Base-by-base conservation (phyloP, 176 grass and related monocot genomes). In the Thinopyrum elongatum region DNA sequence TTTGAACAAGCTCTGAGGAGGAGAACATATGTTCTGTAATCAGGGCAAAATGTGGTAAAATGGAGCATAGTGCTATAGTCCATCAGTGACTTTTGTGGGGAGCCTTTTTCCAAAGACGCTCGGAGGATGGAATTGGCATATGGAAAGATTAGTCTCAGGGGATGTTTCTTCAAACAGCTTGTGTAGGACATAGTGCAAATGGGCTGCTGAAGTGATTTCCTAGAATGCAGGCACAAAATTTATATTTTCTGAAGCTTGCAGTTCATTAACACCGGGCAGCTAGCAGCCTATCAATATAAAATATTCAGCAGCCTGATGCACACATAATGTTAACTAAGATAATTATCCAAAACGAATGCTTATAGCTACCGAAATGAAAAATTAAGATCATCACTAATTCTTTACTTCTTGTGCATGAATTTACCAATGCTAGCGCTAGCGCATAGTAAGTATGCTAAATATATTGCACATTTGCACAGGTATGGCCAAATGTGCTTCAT, bases 91-190 rank as follows among this genome's bases (percentile, higher is more conserved):
- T 90, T 88, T 10, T 78, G 46, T 33, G 89, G 89, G 10, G 44
- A 90, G 4, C 93, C 90, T 87, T 92, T 95, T 68, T 95, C 93
- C 27, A 92, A 64, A 57, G 90, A 90, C 39, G 90, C 93, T 30
- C 90, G 86, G 63, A 95, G 63, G 85, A 92, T 86, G 82, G 93
- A 83, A 49, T 95, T 95, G 70, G 44, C 76, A 81, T 85, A 86
- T 11, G 78, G 82, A 76, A 92, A 85, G 28, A 83, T 0, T 65
- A 75, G 66, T 86, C 84, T 89, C 9, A 5, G 53, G 66, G 71
- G 75, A 47, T 84, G 74, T 77, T 78, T 92, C 69, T 84, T 92
- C 88, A 82, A 86, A 92, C 74, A 86, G 68, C 77, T 89, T 35
- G 69, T 19, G 21, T 81, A 78, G 42, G 75, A 58, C 87, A 92